Conservation (phyloP, 1,284 basidiomycete genomes). For the Ganoderma sp. region DNA sequence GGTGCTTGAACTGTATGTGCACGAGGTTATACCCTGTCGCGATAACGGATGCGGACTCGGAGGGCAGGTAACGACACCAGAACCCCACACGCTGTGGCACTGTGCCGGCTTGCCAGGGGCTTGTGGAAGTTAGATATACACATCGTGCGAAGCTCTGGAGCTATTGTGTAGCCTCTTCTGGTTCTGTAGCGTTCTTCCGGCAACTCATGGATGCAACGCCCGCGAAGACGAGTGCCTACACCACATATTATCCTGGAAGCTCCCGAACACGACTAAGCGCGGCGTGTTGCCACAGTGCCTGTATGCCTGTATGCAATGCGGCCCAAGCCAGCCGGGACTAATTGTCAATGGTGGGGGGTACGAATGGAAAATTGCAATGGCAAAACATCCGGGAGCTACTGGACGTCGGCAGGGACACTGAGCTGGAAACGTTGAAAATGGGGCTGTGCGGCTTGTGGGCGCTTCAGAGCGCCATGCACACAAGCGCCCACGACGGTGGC, state of each 20-base stretch:
- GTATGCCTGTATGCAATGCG: background rate
- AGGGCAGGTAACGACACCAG: constrained; percentile 19
- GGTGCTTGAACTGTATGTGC: constrained; percentile 20
- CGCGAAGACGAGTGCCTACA: background rate
- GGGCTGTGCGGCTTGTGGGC: background rate
- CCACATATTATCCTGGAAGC: background rate
- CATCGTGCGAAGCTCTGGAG: background rate
- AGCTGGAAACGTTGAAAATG: too few species aligned
- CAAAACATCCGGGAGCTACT: too few species aligned
- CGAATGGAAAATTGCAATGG: too few species aligned
- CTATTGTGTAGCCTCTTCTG: background rate
- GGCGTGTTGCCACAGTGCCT: background rate
- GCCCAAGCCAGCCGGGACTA: background rate
- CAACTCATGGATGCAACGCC: constrained; percentile 14
- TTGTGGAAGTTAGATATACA: constrained; percentile 1
- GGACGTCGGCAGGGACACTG: too few species aligned
- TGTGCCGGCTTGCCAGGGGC: constrained; percentile 3
- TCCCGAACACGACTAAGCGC: background rate
- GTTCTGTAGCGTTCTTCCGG: background rate
- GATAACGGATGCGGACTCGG: constrained; percentile 6
- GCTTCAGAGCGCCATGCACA: constrained; percentile 4
- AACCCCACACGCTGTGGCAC: constrained; percentile 26
- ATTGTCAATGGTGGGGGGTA: background rate
- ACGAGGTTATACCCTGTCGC: constrained; percentile 16
- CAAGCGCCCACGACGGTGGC: constrained; percentile 23